Evolutionary conservation across 164 flowering plant species (phyloP), one percentile per base, ranked within the genome.

Genomic region (Echeveria elegans): DNA sequence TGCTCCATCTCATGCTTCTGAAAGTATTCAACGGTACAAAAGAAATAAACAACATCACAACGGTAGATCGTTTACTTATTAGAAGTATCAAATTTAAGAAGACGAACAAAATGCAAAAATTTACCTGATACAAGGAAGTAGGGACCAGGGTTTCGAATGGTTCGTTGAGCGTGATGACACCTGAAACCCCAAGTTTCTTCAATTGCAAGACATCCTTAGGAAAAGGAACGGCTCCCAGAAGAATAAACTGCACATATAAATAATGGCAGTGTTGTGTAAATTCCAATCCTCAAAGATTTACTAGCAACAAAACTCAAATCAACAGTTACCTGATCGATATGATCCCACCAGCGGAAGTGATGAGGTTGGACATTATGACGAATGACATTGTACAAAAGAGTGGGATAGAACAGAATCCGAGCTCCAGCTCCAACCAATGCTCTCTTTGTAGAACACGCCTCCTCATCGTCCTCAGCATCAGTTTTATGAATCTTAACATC

Each of bases 201-300:
- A 89, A 71, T 61, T 81, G 80, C 3, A 83, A 84, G 64, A 91
- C 93, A 75, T 91, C 96, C 50, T 77, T 83, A 18, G 90, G 96
- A 72, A 91, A 91, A 38, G 97, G 97, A 74, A 91, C 97, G n/a
- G 97, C 97, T 52, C 97, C 97, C 50, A 91, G 69, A 71, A 91
- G 75, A 50, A 91, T 75, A 83, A 76, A 87, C 97, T 91, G 83
- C 52, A 76, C 15, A 8, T 2, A 9, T 7, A 2, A 8, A 40
- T 7, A 40, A n/a, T n/a, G n/a, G n/a, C n/a, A n/a, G n/a, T n/a
- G n/a, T n/a, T 15, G 45, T 2, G 15, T 40, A 40, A 40, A 40
- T 40, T 14, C 10, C 11, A 0, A 40, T 11, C 18, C 60, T 34
- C 15, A 64, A 74, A 38, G 4, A 63, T 69, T 36, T 40, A 40